Evolutionary conservation across 805 yeast genomes (phyloP).

Genomic region (Starmerella riodocensis): DNA sequence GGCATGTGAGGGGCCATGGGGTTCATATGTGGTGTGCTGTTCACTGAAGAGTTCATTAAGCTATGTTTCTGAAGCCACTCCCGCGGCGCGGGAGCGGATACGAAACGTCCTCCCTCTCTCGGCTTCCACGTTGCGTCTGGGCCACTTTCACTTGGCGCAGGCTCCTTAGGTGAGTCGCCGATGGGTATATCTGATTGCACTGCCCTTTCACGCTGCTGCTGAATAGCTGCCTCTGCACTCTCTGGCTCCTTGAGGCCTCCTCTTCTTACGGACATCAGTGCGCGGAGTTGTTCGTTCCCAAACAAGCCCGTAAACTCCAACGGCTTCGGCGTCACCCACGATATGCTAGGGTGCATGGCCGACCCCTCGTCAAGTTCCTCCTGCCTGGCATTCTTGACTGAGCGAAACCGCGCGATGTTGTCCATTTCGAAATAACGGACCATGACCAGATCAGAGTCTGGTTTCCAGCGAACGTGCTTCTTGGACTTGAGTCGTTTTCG

Average conservation of each 20-base stretch:
- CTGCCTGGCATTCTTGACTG: conserved; percentile 17
- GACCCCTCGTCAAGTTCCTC: conserved; percentile 19
- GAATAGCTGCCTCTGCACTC: conserved; percentile 22
- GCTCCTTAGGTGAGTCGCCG: conserved; percentile 22
- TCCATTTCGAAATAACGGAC: conserved; percentile 25
- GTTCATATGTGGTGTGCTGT: conserved; percentile 1
- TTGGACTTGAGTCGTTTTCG: conserved; percentile 12
- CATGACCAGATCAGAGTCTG: conserved; percentile 24
- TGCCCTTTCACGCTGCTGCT: conserved; percentile 20
- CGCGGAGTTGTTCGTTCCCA: conserved; percentile 9
- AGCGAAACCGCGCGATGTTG: conserved; percentile 16
- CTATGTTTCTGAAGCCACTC: conserved; percentile 9
- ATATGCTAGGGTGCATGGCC: conserved; percentile 10
- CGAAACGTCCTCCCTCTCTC: conserved; percentile 5
- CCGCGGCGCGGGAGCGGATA: conserved; percentile 8
- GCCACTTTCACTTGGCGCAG: conserved; percentile 4
- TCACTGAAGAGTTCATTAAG: background rate
- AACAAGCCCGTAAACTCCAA: conserved; percentile 16
- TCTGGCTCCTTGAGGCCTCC: conserved; percentile 24
- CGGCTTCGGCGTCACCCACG: conserved; percentile 21
- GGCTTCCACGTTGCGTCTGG: conserved; percentile 9
- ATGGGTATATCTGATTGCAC: conserved; percentile 17
- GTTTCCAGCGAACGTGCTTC: conserved; percentile 26
- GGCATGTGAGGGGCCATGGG: conserved; percentile 4
- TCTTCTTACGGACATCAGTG: conserved; percentile 22